Evolutionary conservation across 768 basidiomycete species (phyloP).

Genomic region (Pleurotus citrinopileatus): DNA sequence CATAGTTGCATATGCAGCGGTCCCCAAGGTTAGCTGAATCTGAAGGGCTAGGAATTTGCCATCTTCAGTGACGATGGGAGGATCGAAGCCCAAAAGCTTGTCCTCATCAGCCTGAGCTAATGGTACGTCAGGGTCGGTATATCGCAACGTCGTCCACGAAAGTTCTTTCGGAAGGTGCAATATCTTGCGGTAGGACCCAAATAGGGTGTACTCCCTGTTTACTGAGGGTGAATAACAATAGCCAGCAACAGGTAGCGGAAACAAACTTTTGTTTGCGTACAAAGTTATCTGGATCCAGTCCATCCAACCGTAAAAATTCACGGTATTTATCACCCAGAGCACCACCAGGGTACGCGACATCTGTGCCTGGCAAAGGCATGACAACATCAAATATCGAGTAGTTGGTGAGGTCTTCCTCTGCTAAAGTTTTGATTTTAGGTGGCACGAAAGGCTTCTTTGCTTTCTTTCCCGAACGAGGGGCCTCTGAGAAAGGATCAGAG

Average conservation of each 20-base stretch:
- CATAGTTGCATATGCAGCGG: constrained; percentile 97
- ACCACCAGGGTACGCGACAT: constrained; percentile 91
- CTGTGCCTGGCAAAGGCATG: constrained; percentile 95
- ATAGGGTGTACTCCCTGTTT: constrained; percentile 83
- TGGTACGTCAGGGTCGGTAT: constrained; percentile 91
- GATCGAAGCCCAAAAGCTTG: constrained; percentile 75
- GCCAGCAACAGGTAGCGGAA: constrained; percentile 1
- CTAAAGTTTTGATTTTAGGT: constrained; percentile 74
- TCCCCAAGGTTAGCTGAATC: constrained; percentile 80
- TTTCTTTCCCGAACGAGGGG: constrained; percentile 28
- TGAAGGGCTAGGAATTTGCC: constrained; percentile 90
- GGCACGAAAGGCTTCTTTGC: constrained; percentile 58
- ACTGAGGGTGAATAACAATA: constrained; percentile 4
- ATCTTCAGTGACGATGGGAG: constrained; percentile 60
- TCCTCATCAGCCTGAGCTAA: constrained; percentile 97
- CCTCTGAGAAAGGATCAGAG: constrained; percentile 10
- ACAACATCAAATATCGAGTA: constrained; percentile 93
- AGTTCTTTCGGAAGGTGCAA: constrained; percentile 81
- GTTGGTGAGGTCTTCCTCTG: constrained; percentile 71
- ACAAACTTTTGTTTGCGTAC: constrained; percentile 84
- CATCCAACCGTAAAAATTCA: constrained; percentile 80
- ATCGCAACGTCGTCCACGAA: constrained; percentile 78
- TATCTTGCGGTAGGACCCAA: constrained; percentile 92
- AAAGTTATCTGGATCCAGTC: constrained; percentile 88
- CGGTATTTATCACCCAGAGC: constrained; percentile 81